A percentile compares a stretch with the other conserved stretches of the same genome.
Evolutionary conservation across 768 basidiomycete species (phyloP).

Genomic region (Coprinopsis cinerea): DNA sequence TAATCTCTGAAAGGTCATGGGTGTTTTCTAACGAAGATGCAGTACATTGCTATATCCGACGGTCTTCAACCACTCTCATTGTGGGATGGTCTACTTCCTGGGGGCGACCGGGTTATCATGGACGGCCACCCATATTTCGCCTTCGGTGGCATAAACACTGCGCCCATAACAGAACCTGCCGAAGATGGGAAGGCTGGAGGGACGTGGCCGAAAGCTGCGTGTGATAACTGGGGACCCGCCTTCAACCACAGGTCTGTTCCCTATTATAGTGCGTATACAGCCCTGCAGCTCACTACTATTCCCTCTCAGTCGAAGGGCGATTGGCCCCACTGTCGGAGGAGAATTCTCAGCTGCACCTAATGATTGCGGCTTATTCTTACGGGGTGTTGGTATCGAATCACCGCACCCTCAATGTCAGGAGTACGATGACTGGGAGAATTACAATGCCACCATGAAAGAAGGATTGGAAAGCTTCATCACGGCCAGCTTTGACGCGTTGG

Average conservation of each 20-base stretch:
- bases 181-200: slow-evolving; percentile 32
- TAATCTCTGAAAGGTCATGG: slow-evolving; percentile 25
- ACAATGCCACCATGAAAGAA: slow-evolving; percentile 25
- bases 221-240: slow-evolving; percentile 49
- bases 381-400: slow-evolving; percentile 39
- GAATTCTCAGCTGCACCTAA: slow-evolving; percentile 70
- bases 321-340: slow-evolving; percentile 69
- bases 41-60: slow-evolving; percentile 39
- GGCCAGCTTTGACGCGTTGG: slow-evolving; percentile 30
- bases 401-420: slow-evolving; percentile 31
- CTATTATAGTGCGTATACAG: slow-evolving; percentile 19
- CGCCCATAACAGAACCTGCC: slow-evolving; percentile 25
- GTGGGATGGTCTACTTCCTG: slow-evolving; percentile 50
- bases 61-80: slow-evolving; percentile 31
- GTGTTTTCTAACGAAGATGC: slow-evolving; percentile 17
- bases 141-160: slow-evolving; percentile 37
- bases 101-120: slow-evolving; percentile 54
- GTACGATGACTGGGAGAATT: slow-evolving; percentile 46
- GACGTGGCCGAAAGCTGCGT: slow-evolving; percentile 44
- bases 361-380: slow-evolving; percentile 43
- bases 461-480: slow-evolving; percentile 44
- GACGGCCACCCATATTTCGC: slow-evolving; percentile 69
- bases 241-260: slow-evolving; percentile 47
- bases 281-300: slow-evolving; percentile 34
- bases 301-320: slow-evolving; percentile 33